Evolutionary conservation across 1,284 basidiomycete genomes (phyloP).

Genomic region (Ustilago lituana): DNA sequence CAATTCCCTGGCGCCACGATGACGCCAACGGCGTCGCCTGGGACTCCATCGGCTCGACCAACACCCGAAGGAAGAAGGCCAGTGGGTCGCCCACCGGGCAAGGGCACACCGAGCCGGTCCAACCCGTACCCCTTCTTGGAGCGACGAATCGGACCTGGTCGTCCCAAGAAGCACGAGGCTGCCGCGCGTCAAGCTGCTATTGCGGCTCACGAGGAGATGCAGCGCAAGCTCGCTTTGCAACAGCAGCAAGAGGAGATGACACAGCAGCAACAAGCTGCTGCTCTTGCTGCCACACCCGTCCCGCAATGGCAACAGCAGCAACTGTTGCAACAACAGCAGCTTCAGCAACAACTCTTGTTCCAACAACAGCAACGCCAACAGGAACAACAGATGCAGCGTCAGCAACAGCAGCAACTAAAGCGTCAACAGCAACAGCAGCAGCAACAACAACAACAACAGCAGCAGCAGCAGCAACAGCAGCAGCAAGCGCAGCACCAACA

Average conservation of each 20-base stretch:
- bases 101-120: slow-evolving; percentile 32
- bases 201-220: slow-evolving; percentile 34
- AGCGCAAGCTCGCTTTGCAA: slow-evolving; percentile 20
- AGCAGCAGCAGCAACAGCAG: slow-evolving; percentile 19
- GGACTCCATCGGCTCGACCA: not conserved
- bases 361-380: slow-evolving; percentile 24
- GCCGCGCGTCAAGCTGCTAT: slow-evolving; percentile 41
- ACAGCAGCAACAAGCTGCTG: slow-evolving; percentile 29
- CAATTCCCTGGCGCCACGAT: slow-evolving; percentile 12
- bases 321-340: slow-evolving; percentile 34
- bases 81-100: slow-evolving; percentile 37
- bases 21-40: slow-evolving; percentile 23
- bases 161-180: slow-evolving; percentile 46
- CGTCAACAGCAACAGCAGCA: slow-evolving; percentile 25
- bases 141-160: slow-evolving; percentile 39
- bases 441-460: slow-evolving; percentile 23
- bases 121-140: slow-evolving; percentile 42
- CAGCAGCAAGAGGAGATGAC: slow-evolving; percentile 23
- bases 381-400: slow-evolving; percentile 11
- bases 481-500: slow-evolving; percentile 6
- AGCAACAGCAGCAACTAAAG: slow-evolving; percentile 13
- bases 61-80: slow-evolving; percentile 26
- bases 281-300: slow-evolving; percentile 17
- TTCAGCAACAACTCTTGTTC: slow-evolving; percentile 16
- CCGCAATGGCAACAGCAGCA: slow-evolving; percentile 44